Evolutionary conservation across 116 monocot species (phyloP).

Genomic region (Zostera marina): DNA sequence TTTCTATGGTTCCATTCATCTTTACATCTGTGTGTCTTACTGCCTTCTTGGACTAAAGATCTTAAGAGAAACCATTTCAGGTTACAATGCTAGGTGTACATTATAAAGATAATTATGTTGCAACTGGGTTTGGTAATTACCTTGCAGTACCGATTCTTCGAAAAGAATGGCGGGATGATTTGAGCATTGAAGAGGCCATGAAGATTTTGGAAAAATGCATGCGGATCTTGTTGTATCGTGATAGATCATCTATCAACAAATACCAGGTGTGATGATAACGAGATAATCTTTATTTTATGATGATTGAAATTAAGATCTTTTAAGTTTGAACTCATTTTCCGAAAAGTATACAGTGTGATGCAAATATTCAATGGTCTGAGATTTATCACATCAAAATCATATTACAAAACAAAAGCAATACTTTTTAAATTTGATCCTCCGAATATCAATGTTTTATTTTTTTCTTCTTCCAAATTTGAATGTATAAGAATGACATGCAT

Average conservation of each 20-base stretch:
- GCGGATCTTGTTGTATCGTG: constrained; percentile 74
- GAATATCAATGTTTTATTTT: too few relatives aligned
- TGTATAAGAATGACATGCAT: too few relatives aligned
- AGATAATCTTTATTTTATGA: not conserved
- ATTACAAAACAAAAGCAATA: too few relatives aligned
- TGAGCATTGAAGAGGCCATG: constrained; percentile 91
- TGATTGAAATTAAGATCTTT: not conserved
- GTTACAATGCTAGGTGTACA: constrained; percentile 93
- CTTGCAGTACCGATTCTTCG: constrained; percentile 82
- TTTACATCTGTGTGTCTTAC: not conserved
- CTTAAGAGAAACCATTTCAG: constrained; percentile 9
- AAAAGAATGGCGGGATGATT: constrained; percentile 71
- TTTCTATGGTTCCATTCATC: not conserved
- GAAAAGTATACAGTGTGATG: too few relatives aligned
- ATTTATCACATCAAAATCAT: too few relatives aligned
- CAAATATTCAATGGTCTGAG: too few relatives aligned
- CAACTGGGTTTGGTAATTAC: constrained; percentile 94
- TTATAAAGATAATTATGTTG: constrained; percentile 86
- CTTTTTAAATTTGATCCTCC: too few relatives aligned
- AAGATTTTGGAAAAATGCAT: constrained; percentile 88
- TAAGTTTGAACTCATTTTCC: not conserved
- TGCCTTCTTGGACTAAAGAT: not conserved
- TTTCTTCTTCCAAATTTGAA: too few relatives aligned
- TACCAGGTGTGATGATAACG: constrained; percentile 80
- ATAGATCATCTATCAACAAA: constrained; percentile 84